Evolutionary conservation across 1,139 yeast species (phyloP).

Genomic region (Scheffersomyces insectosa): DNA sequence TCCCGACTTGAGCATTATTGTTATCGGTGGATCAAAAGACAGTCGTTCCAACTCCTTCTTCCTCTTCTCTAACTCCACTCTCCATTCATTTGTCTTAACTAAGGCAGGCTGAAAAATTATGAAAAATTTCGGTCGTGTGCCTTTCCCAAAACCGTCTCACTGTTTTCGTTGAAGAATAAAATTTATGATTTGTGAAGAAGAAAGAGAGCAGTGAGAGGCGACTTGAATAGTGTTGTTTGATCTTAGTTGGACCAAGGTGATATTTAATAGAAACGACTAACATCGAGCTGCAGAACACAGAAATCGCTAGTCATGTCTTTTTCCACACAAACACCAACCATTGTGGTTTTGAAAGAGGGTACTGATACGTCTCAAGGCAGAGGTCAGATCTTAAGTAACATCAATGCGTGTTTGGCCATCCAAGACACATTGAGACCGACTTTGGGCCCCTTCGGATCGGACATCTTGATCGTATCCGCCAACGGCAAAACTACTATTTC

Average conservation of each 20-base stretch:
- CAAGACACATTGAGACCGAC: conserved; percentile 96
- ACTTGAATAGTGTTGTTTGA: conserved; percentile 1
- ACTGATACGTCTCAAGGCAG: conserved; percentile 96
- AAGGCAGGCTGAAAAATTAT: too few relatives aligned
- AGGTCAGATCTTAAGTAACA: conserved; percentile 92
- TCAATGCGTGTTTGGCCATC: conserved; percentile 94
- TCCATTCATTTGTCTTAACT: too few relatives aligned
- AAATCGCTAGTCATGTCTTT: conserved; percentile 59
- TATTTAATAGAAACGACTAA: background rate
- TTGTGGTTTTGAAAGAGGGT: conserved; percentile 96
- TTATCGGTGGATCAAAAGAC: too few relatives aligned
- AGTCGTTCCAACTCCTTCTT: too few relatives aligned
- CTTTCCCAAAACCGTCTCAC: too few relatives aligned
- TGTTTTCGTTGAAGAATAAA: too few relatives aligned
- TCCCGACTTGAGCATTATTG: background rate
- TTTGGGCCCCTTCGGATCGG: conserved; percentile 96
- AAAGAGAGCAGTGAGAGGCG: too few relatives aligned
- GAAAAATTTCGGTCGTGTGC: too few relatives aligned
- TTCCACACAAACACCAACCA: conserved; percentile 92
- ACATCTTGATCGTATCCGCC: conserved; percentile 80
- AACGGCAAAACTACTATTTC: conserved; percentile 91
- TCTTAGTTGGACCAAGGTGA: conserved; percentile 1
- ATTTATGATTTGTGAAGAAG: too few relatives aligned
- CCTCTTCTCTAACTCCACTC: too few relatives aligned
- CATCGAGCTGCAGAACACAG: background rate